Evolutionary conservation across 345 rosid species (phyloP).

Genomic region (Combretum micranthum): DNA sequence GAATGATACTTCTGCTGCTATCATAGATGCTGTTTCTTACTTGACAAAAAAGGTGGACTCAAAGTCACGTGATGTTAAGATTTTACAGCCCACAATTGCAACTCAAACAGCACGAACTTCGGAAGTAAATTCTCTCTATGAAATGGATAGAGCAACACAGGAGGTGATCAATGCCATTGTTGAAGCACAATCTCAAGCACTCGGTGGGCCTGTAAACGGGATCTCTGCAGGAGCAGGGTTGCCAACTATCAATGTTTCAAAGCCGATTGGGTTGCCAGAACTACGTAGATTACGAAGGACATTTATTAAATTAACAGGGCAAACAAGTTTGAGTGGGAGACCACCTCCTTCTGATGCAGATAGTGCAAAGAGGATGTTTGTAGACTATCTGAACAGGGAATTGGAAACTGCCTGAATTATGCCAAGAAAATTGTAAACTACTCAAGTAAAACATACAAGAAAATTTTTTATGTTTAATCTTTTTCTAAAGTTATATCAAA

Average conservation of each 20-base stretch:
- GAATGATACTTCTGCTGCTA: constrained; percentile 51
- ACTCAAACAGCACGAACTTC: constrained; percentile 63
- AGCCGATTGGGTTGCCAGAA: constrained; percentile 83
- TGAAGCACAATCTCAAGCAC: constrained; percentile 69
- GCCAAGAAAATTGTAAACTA: background rate
- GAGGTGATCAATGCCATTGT: constrained; percentile 64
- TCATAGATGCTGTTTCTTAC: constrained; percentile 68
- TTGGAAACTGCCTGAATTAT: constrained; percentile 38
- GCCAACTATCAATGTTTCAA: constrained; percentile 48
- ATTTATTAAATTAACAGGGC: constrained; percentile 77
- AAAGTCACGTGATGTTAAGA: constrained; percentile 60
- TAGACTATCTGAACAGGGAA: constrained; percentile 90
- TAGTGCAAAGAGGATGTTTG: constrained; percentile 85
- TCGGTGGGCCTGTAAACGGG: constrained; percentile 61
- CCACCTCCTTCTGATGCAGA: constrained; percentile 85
- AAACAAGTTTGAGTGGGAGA: constrained; percentile 80
- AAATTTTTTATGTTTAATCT: no score
- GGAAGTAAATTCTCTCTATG: constrained; percentile 79
- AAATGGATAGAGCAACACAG: constrained; percentile 83
- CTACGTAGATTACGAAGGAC: constrained; percentile 77
- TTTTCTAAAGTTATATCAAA: no score
- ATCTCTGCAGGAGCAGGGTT: constrained; percentile 51
- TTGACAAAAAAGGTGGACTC: constrained; percentile 70
- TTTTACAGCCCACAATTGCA: constrained; percentile 92
- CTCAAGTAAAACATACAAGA: no score